These are phyloP conservation scores for Pseudoturritis turrita DNA, from an alignment of 345 rosid species.

Conservation along the genomic window DNA sequence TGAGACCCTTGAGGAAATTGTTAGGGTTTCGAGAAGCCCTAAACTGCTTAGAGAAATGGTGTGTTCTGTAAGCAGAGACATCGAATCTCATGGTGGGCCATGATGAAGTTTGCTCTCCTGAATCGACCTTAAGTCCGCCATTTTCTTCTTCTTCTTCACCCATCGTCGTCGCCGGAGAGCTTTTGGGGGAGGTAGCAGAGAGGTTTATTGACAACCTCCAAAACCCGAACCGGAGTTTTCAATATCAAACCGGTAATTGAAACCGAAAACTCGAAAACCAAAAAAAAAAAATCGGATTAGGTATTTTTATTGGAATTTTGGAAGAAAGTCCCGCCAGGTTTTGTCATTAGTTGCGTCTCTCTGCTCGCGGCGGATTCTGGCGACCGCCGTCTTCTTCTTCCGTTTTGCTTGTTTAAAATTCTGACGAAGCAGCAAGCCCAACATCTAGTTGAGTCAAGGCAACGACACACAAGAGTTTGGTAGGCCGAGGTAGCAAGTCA, in stretches of 20 bases:
- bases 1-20: constrained; percentile 86
- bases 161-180: constrained; percentile 10
- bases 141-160: constrained; percentile 27
- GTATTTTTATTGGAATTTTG: constrained; percentile 3
- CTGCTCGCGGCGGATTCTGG: constrained; percentile 23
- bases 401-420: too few relatives aligned
- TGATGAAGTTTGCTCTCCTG: constrained; percentile 27
- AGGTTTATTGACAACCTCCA: neutral
- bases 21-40: constrained; percentile 52
- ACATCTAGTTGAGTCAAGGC: too few relatives aligned
- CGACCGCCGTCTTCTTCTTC: constrained; percentile 2
- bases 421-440: too few relatives aligned
- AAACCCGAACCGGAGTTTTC: neutral
- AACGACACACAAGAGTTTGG: too few relatives aligned
- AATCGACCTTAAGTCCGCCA: constrained; percentile 28
- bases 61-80: constrained; percentile 55
- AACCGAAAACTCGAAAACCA: neutral
- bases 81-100: constrained; percentile 65
- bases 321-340: constrained; percentile 30
- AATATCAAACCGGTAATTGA: too few relatives aligned
- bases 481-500: too few relatives aligned
- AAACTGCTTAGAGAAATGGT: constrained; percentile 72
- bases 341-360: neutral
- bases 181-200: neutral
- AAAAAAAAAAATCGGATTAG: constrained; percentile 19